Evolutionary conservation across 2,329 filamentous ascomycete species (phyloP).

Genomic region (Penicillium sp.): DNA sequence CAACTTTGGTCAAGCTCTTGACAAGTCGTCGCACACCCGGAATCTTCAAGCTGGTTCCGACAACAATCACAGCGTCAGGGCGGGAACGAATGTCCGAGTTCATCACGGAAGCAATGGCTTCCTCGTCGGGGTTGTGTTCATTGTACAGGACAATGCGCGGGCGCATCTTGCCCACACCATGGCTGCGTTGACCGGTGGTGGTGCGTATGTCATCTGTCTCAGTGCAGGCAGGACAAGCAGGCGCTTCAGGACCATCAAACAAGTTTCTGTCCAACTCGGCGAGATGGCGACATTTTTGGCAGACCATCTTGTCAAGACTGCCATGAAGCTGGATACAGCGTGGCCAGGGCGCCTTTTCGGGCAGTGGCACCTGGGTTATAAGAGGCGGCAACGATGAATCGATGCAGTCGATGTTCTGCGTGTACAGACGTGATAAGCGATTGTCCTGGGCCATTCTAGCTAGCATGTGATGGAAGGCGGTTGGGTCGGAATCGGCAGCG

Average conservation of each 20-base stretch:
- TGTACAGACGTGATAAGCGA: slow-evolving; percentile 84
- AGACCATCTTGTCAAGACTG: slow-evolving; percentile 92
- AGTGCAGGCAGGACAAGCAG: slow-evolving; percentile 71
- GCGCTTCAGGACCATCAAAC: slow-evolving; percentile 80
- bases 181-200: slow-evolving; percentile 78
- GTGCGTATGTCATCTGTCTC: slow-evolving; percentile 73
- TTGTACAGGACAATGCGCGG: slow-evolving; percentile 97
- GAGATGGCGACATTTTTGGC: slow-evolving; percentile 81
- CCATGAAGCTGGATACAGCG: slow-evolving; percentile 90
- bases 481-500: slow-evolving; percentile 73
- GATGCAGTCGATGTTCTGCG: slow-evolving; percentile 94
- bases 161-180: slow-evolving; percentile 83
- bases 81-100: slow-evolving; percentile 77
- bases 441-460: slow-evolving; percentile 85
- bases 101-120: slow-evolving; percentile 89
- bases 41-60: slow-evolving; percentile 92
- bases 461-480: slow-evolving; percentile 87
- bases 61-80: slow-evolving; percentile 89
- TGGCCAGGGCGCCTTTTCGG: slow-evolving; percentile 85
- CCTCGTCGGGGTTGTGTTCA: slow-evolving; percentile 92
- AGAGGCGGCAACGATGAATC: slow-evolving; percentile 80
- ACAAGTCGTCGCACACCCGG: slow-evolving; percentile 87
- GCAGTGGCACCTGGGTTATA: slow-evolving; percentile 74
- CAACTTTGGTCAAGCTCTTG: slow-evolving; percentile 82
- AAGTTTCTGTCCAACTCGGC: slow-evolving; percentile 71